Evolutionary conservation across 495 filamentous ascomycete species (phyloP).

Genomic region (Aeminium ludgeri): DNA sequence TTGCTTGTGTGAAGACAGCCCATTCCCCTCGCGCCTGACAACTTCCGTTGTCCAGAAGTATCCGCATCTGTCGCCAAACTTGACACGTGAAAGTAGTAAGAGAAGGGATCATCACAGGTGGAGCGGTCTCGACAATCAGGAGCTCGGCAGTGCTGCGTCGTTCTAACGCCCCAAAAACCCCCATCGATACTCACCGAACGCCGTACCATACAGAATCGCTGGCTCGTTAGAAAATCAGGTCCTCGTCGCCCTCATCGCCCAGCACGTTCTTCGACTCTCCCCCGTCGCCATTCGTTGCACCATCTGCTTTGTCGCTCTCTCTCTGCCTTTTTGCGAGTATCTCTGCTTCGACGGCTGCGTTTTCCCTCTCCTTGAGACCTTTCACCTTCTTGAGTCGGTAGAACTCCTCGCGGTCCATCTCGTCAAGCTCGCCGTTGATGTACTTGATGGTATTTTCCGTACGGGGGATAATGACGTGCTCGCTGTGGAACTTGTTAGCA

Average conservation of each 20-base stretch:
- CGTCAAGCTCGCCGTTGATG: constrained; percentile 97
- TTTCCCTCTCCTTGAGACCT: constrained; percentile 83
- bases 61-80: too few relatives aligned
- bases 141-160: too few relatives aligned
- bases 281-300: constrained; percentile 19
- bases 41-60: too few relatives aligned
- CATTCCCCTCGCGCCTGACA: too few relatives aligned
- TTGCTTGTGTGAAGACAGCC: too few relatives aligned
- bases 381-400: constrained; percentile 96
- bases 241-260: constrained; percentile 73
- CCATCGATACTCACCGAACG: too few relatives aligned
- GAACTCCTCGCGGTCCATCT: constrained; percentile 96
- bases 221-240: constrained; percentile 70
- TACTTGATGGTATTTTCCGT: constrained; percentile 99
- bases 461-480: constrained; percentile 94
- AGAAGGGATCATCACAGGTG: too few relatives aligned
- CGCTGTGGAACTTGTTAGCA: constrained; percentile 27
- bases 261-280: constrained; percentile 44
- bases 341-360: constrained; percentile 45
- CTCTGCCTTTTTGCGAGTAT: constrained; percentile 26
- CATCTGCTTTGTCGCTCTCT: constrained; percentile 30
- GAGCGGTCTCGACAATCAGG: too few relatives aligned
- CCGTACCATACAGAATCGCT: background rate
- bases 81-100: too few relatives aligned
- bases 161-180: too few relatives aligned